Evolutionary conservation across 192 early-diverging fungal species (phyloP).

Genomic region (Podila verticillata): DNA sequence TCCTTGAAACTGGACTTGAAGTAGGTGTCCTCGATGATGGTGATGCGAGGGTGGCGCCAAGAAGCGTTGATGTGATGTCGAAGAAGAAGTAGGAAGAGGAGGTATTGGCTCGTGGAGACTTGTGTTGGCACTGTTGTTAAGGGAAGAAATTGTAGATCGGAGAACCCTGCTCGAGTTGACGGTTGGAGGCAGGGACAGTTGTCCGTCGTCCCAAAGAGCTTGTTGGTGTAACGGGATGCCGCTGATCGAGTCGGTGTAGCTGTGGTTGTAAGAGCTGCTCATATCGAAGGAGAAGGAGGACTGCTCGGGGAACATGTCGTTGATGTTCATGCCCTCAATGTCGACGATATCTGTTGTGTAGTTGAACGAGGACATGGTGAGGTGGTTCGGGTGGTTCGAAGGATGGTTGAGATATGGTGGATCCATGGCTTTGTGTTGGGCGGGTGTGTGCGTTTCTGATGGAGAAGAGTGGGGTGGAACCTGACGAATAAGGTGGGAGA

Average conservation of each 20-base stretch:
- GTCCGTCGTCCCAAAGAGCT: conserved; percentile 49
- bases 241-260: conserved; percentile 44
- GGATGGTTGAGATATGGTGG: not conserved
- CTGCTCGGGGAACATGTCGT: conserved; percentile 43
- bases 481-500: no score
- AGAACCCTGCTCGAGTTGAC: conserved; percentile 25
- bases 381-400: not conserved
- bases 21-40: conserved; percentile 12
- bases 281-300: conserved; percentile 41
- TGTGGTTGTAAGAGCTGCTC: conserved; percentile 39
- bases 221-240: conserved; percentile 42
- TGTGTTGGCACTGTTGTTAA: conserved; percentile 46
- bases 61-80: not conserved
- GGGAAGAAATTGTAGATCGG: conserved; percentile 18
- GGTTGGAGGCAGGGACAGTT: conserved; percentile 20
- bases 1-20: conserved; percentile 17
- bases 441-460: not conserved
- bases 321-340: conserved; percentile 50
- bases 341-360: conserved; percentile 43
- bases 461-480: no score
- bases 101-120: conserved; percentile 17
- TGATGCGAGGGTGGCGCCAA: conserved; percentile 1
- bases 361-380: conserved; percentile 29
- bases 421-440: not conserved
- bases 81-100: not conserved